Evolutionary conservation across 179 eudicot genomes (phyloP).

Genomic region (Silene noctiflora): DNA sequence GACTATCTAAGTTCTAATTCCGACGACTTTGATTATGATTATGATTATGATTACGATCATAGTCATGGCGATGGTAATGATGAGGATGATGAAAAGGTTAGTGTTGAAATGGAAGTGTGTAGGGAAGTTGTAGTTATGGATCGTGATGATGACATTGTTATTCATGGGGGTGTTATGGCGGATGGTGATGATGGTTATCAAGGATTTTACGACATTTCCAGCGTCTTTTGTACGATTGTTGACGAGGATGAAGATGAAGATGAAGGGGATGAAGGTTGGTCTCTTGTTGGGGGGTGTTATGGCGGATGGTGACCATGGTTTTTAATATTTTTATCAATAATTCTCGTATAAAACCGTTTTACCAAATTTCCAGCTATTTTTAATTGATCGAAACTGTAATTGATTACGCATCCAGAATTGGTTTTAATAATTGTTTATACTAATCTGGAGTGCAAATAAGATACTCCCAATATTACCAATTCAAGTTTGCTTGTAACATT

Average conservation of each 20-base stretch:
- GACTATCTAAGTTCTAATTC: neutral
- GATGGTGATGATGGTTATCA: conserved; percentile 39
- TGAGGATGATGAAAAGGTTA: conserved; percentile 3
- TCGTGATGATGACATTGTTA: conserved; percentile 21
- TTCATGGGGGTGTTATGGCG: conserved; percentile 20
- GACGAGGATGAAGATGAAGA: conserved; percentile 21
- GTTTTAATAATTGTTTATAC: neutral
- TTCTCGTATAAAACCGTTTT: neutral
- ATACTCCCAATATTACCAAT: neutral
- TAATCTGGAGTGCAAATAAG: neutral
- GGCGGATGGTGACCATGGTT: neutral
- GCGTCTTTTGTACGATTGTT: conserved; percentile 25
- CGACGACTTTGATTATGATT: neutral
- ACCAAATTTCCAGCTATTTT: too few species aligned
- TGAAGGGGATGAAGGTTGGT: conserved; percentile 36
- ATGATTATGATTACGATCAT: neutral
- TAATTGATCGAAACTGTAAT: too few species aligned
- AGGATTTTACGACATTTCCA: conserved; percentile 39
- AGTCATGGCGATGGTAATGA: too few species aligned
- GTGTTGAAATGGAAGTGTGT: conserved; percentile 10
- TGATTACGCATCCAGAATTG: neutral
- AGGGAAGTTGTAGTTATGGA: neutral
- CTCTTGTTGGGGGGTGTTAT: conserved; percentile 33
- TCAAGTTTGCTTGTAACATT: neutral
- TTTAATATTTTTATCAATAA: neutral